Percentiles rank a stretch among this genome's conserved stretches.
These are phyloP conservation scores for Apodospora peruviana DNA, from an alignment of 495 filamentous ascomycete species.

Conservation along the genomic window DNA sequence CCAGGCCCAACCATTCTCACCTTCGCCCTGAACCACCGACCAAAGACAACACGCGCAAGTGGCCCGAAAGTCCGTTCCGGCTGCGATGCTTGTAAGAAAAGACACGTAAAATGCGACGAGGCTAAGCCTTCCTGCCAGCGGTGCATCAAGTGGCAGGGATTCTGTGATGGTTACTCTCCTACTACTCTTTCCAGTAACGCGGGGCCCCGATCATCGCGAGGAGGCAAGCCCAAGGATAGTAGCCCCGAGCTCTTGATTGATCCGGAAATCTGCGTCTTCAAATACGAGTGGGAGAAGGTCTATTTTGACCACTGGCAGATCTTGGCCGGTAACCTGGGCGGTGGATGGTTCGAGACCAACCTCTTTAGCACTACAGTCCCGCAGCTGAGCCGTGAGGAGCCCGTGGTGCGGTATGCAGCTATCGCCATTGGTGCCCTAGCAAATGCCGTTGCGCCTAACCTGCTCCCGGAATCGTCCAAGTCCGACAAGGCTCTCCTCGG, in stretches of 20 bases:
- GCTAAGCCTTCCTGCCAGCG: conserved; percentile 38
- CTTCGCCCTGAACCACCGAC: conserved; percentile 20
- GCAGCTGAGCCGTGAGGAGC: conserved; percentile 13
- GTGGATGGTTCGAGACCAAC: conserved; percentile 12
- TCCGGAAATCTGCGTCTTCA: conserved; percentile 1
- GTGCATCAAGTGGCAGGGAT: conserved; percentile 24
- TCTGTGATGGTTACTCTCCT: conserved; percentile 19
- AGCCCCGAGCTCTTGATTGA: not conserved
- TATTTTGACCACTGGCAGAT: conserved; percentile 19
- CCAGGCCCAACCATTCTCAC: conserved; percentile 12
- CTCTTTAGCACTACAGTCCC: conserved; percentile 19
- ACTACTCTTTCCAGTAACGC: not conserved
- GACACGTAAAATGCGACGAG: conserved; percentile 55
- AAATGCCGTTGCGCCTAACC: conserved; percentile 4
- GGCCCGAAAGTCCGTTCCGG: conserved; percentile 38
- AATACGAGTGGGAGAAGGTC: conserved; percentile 8
- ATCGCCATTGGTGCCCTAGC: conserved; percentile 22
- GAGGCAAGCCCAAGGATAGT: not conserved
- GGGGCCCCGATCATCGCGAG: not conserved
- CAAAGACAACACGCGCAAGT: conserved; percentile 20
- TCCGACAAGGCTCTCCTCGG: not conserved
- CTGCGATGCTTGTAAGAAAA: conserved; percentile 38
- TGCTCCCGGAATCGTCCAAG: not conserved
- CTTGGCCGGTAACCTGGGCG: conserved; percentile 14
- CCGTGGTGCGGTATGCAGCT: conserved; percentile 19